Percentiles rank a stretch among this genome's conserved stretches.
These are phyloP conservation scores for Porphyra umbilicalis DNA, from an alignment of 31 red algal genomes.

Conservation along the genomic window DNA sequence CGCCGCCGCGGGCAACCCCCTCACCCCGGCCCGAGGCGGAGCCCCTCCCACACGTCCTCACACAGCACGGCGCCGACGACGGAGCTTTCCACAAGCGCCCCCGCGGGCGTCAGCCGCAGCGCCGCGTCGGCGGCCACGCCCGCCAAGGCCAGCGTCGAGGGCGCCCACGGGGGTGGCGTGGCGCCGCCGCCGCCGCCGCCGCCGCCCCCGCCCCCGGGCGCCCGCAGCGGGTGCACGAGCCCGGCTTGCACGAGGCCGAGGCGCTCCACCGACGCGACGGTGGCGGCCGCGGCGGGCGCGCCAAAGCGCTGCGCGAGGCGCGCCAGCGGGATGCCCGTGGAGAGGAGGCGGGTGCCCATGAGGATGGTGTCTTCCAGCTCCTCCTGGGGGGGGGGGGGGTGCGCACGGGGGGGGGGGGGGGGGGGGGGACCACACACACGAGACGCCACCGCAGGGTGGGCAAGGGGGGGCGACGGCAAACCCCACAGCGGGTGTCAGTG, in stretches of 20 bases:
- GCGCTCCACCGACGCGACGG: not conserved
- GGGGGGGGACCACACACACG: not conserved
- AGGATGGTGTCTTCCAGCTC: slow-evolving; percentile 8
- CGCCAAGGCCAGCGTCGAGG: not conserved
- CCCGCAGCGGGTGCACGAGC: not conserved
- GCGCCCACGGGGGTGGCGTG: not conserved
- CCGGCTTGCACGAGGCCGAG: not conserved
- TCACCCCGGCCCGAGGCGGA: not conserved
- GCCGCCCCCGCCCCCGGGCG: no score
- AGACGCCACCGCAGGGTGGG: not conserved
- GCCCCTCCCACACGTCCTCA: not conserved
- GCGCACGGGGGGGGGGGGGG: not conserved
- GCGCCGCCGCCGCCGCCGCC: not conserved
- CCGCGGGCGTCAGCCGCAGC: not conserved
- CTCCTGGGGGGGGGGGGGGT: not conserved
- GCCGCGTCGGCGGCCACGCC: not conserved
- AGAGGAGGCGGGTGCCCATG: not conserved
- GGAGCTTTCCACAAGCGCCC: not conserved
- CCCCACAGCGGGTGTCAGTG: not conserved
- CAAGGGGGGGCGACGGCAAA: not conserved
- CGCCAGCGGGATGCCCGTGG: not conserved
- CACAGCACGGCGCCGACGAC: not conserved
- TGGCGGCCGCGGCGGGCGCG: not conserved
- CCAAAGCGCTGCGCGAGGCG: not conserved
- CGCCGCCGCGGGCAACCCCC: not conserved